Evolutionary conservation across 139 green algal species (phyloP), one percentile per base, ranked within the genome.

Genomic region (Pseudopediastrum boryanum): DNA sequence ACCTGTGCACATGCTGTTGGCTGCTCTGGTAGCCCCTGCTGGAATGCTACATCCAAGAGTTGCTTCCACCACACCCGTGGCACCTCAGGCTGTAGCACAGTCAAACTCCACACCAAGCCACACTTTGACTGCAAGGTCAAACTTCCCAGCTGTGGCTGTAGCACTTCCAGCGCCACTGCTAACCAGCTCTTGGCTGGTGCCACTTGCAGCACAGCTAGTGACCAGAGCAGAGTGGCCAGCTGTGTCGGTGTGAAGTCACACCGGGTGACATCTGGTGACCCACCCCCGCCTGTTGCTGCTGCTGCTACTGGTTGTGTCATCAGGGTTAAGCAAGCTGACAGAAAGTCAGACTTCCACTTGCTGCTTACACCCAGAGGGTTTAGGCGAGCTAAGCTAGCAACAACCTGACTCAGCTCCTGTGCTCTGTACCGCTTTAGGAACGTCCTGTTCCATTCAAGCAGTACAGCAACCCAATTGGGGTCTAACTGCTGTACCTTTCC

Each of bases 211-310:
- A 78, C 31, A 9, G 71, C 71, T 6, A 78, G 27, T 0, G 39
- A 67, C 74, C 74, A 81, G 23, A 81, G 41, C 33, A 81, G 29
- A 12, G 36, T 74, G 33, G 19, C 50, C 7, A 81, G 74, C 62
- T 81, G 74, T 2, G 23, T 38, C 33, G 56, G 62, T 8, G 33
- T 73, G 23, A 81, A 58, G 4, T 9, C 33, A 1, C 61, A n/a
- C n/a, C n/a, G n/a, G n/a, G n/a, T n/a, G n/a, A n/a, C n/a, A n/a
- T n/a, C n/a, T n/a, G n/a, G n/a, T n/a, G n/a, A n/a, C n/a, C n/a
- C n/a, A n/a, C n/a, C n/a, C n/a, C n/a, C n/a, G n/a, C n/a, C n/a
- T n/a, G n/a, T n/a, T n/a, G n/a, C n/a, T n/a, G n/a, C n/a, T n/a
- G n/a, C n/a, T n/a, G n/a, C n/a, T n/a, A n/a, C 71, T 27, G 54